Percentiles rank a stretch among this genome's conserved stretches.
Conservation (phyloP, 805 yeast species). For the Nakazawaea ambrosiae region DNA sequence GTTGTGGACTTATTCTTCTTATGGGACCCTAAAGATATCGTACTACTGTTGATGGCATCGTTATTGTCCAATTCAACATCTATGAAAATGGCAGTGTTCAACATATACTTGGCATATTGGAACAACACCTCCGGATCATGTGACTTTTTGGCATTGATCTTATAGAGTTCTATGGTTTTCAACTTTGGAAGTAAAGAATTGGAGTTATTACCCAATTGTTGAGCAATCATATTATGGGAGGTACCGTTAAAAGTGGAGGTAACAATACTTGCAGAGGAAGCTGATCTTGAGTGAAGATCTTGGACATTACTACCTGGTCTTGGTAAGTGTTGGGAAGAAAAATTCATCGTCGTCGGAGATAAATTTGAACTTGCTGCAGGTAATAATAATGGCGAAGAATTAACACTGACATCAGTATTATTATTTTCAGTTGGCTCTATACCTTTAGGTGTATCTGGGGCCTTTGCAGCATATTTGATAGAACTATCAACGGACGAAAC, state of each 20-base stretch:
- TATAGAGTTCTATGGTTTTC: slow-evolving; percentile 80
- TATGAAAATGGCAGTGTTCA: slow-evolving; percentile 73
- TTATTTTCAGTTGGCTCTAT: not conserved
- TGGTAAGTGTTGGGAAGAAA: not conserved
- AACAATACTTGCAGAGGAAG: slow-evolving; percentile 2
- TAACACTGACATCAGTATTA: not conserved
- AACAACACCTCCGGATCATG: slow-evolving; percentile 83
- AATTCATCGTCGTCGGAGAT: not conserved
- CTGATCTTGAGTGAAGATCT: not conserved
- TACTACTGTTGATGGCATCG: not conserved
- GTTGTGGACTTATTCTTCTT: slow-evolving; percentile 19
- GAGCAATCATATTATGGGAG: slow-evolving; percentile 10
- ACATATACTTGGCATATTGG: slow-evolving; percentile 85
- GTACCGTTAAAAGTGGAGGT: not conserved
- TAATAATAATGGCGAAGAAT: not conserved
- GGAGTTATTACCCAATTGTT: slow-evolving; percentile 12
- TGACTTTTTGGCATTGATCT: slow-evolving; percentile 76
- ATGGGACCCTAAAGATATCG: slow-evolving; percentile 13
- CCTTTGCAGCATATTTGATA: not conserved
- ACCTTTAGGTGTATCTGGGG: slow-evolving; percentile 8
- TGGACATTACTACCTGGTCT: not conserved
- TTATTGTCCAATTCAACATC: slow-evolving; percentile 22
- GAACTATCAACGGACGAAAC: not conserved
- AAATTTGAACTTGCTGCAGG: not conserved
- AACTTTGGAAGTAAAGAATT: slow-evolving; percentile 59